Base-by-base conservation (phyloP, 352 stramenopile species). In the Phytophthora europaea region DNA sequence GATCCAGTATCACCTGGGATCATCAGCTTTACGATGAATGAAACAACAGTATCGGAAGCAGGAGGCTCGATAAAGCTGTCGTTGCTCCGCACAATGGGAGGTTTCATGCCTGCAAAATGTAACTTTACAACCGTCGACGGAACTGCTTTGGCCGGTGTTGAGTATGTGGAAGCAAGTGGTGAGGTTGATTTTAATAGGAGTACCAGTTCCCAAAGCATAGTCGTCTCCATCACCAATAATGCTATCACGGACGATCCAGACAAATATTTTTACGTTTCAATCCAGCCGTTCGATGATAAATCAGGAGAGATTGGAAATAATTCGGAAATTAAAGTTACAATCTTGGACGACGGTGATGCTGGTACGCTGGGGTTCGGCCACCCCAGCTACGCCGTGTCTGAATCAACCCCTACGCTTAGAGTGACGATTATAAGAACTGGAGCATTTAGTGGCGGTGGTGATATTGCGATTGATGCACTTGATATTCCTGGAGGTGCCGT, bases 181-280 rank as follows among this genome's bases (percentile, higher is more conserved):
- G 31, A 55, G 16, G 56, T 92, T 0, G 16, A 58, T 0, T 89
- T 92, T 60, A 40, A 58, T 15, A 64, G 56, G 9, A 79, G 70
- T n/a, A 33, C 70, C 0, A 70, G 59, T 13, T 72, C 47, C 16
- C 51, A 74, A 13, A 60, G 59, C 6, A 65, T 92, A 12, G 53
- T n/a, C 0, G 36, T 92, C 16, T 6, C 28, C 0, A 85, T 92
- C 31, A 79, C 86, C 38, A 87, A 90, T 68, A 89, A 92, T 53
- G 51, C 71, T 10, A 60, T 90, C 9, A 65, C 70, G 0, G 82
- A 89, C 9, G 81, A 92, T 13, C 67, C 73, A 9, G 81, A 89
- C 50, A 76, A 58, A 7, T 86, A 71, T 28, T 92, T 92, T 43
- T 86, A 57, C 22, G 60, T 92, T 4, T 47, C 69, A 20, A 63